Evolutionary conservation across 2,329 filamentous ascomycete species (phyloP).

Genomic region (Hymenoscyphus fructigenus): DNA sequence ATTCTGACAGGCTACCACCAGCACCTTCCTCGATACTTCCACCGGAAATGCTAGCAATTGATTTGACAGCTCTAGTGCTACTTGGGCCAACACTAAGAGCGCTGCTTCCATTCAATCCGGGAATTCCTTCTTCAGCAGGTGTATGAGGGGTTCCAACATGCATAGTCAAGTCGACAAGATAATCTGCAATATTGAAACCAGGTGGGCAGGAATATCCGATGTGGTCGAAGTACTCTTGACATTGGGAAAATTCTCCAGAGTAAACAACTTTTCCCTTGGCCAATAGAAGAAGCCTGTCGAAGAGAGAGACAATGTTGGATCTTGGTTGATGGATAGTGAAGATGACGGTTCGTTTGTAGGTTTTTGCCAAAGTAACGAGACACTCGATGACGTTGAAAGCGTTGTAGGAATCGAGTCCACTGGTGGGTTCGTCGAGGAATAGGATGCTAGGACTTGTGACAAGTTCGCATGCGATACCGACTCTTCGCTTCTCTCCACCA

Average conservation of each 20-base stretch:
- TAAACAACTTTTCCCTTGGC: conserved; percentile 90
- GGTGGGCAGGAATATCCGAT: conserved; percentile 92
- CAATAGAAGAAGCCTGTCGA: conserved; percentile 88
- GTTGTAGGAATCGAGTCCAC: conserved; percentile 92
- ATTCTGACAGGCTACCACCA: conserved; percentile 57
- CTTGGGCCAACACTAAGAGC: conserved; percentile 73
- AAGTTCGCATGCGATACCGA: conserved; percentile 95
- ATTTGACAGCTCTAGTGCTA: conserved; percentile 86
- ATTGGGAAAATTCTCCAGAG: conserved; percentile 84
- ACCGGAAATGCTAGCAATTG: conserved; percentile 79
- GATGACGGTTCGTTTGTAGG: conserved; percentile 93
- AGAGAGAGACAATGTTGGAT: conserved; percentile 96
- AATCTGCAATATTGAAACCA: conserved; percentile 98
- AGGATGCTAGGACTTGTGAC: conserved; percentile 97
- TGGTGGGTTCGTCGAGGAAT: conserved; percentile 96
- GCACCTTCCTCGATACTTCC: conserved; percentile 65
- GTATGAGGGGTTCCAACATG: conserved; percentile 68
- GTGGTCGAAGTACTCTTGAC: conserved; percentile 88
- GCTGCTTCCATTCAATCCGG: conserved; percentile 62
- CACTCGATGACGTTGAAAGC: conserved; percentile 98
- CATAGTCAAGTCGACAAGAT: conserved; percentile 96
- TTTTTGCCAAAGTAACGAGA: conserved; percentile 90
- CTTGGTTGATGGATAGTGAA: conserved; percentile 98
- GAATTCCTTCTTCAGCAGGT: conserved; percentile 54
- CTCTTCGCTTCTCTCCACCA: conserved; percentile 91